Evolutionary conservation across 768 basidiomycete genomes (phyloP).

Genomic region (Leccinum rimulosum): DNA sequence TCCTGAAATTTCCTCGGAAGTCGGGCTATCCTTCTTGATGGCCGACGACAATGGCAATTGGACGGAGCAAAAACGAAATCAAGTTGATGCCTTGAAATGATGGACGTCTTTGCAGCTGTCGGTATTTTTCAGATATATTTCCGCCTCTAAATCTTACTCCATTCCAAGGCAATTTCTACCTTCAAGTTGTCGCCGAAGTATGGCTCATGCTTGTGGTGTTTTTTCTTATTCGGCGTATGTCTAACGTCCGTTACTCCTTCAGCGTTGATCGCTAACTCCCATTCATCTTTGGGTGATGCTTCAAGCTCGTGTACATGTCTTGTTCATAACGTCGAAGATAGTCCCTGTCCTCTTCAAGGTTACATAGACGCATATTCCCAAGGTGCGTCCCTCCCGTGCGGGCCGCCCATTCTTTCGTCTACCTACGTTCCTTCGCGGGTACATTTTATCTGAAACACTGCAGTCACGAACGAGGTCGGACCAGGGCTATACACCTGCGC

Average conservation of each 20-base stretch:
- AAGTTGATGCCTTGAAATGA: background rate
- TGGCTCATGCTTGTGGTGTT: slow-evolving; percentile 2
- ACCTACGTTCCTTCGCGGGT: background rate
- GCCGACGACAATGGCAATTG: slow-evolving; percentile 6
- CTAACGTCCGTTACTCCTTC: background rate
- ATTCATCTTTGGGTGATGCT: slow-evolving; percentile 9
- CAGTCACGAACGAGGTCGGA: slow-evolving; percentile 11
- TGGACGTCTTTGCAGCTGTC: slow-evolving; percentile 1
- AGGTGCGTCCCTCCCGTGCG: background rate
- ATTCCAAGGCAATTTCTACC: slow-evolving; percentile 5
- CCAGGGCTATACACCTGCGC: slow-evolving; percentile 7
- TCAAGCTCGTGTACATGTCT: slow-evolving; percentile 11
- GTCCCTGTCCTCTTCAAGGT: slow-evolving; percentile 6
- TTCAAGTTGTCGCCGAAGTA: slow-evolving; percentile 2
- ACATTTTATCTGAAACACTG: no score
- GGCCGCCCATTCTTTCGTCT: background rate
- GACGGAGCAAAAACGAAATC: background rate
- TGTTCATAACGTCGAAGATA: slow-evolving; percentile 8
- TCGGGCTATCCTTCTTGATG: background rate
- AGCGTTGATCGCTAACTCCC: background rate
- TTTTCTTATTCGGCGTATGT: background rate
- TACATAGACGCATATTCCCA: background rate
- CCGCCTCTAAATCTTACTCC: background rate
- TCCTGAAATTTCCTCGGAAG: background rate
- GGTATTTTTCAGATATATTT: no score